Evolutionary conservation across 805 yeast genomes (phyloP), one percentile per base, ranked within the genome.

Genomic region (Torulaspora gathmanii): DNA sequence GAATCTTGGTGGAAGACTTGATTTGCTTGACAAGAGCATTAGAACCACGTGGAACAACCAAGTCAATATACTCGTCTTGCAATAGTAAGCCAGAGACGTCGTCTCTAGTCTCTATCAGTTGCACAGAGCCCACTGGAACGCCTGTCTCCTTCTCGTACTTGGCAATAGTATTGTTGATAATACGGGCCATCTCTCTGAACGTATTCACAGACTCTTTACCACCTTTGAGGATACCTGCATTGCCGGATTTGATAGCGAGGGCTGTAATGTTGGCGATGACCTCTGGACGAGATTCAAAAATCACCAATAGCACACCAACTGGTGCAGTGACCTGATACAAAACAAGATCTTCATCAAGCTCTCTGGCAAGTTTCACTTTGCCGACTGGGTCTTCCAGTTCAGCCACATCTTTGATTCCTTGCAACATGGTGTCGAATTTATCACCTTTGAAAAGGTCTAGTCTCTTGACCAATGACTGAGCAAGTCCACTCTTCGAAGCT

Each of bases 31-130:
- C 99, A 47, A 93, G 75, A 52, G 82, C 91, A 60, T 93, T 93
- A 23, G 96, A 86, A n/a, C 99, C 99, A 59, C 99, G 78, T 49
- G 99, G 99, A 57, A 93, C 88, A 17, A 93, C 99, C 64, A 93
- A 74, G 65, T 93, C 99, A 46, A 93, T 91, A 66, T 83, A 87
- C 59, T 76, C 78, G 66, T 93, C 98, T 68, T 91, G 96, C 41
- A 73, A 71, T 59, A 93, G 70, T 50, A 93, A 75, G 52, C 84
- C 91, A 11, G 87, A 79, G 11, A 93, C 97, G 55, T 90, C 96
- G 47, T 85, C 87, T 61, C 99, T 82, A 3, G 96, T 84, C 53
- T 83, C 81, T 46, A 93, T 86, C 51, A 95, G 72, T 67, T 93
- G 96, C 38, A 93, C 78, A 3, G 97, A 86, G 44, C 81, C 77